phyloP scores from a whole-genome alignment of 139 green algal genomes.

The Ulvella scutata region DNA sequence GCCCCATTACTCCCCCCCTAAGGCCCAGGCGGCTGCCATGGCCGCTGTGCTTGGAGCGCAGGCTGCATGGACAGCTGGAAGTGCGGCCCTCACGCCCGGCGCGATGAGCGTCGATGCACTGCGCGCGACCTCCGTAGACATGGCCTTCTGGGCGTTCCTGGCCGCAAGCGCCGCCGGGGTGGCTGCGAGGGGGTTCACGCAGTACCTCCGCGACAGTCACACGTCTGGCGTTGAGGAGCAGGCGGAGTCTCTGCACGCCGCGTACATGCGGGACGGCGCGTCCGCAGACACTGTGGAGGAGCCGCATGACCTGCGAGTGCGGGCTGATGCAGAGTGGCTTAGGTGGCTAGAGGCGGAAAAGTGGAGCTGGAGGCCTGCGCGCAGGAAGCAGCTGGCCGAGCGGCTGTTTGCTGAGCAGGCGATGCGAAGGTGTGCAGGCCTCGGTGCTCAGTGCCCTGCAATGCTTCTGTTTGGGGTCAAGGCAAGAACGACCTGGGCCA shows the following conservation, averaged over 20 bases:
- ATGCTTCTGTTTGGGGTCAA: no score
- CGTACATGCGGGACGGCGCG: background rate
- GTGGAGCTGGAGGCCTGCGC: background rate
- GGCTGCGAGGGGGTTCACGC: background rate
- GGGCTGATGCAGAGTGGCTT: background rate
- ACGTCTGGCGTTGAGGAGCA: background rate
- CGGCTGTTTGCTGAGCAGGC: background rate
- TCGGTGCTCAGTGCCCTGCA: no score
- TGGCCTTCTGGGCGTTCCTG: background rate
- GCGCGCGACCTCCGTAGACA: background rate
- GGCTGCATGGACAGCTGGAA: background rate
- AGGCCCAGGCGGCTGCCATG: background rate
- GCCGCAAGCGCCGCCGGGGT: background rate
- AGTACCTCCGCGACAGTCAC: background rate
- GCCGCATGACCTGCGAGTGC: background rate
- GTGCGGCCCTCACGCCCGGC: no score
- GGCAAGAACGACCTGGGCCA: no score
- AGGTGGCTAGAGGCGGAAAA: background rate
- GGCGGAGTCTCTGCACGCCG: background rate
- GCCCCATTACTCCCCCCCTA: background rate
- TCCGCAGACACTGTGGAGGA: background rate
- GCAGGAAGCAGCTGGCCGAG: background rate
- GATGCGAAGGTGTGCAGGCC: background rate
- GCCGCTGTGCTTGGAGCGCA: background rate
- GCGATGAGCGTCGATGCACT: background rate